These are phyloP conservation scores for Tulasnella sp. DNA, from an alignment of 768 basidiomycete species.

Conservation along the genomic window DNA sequence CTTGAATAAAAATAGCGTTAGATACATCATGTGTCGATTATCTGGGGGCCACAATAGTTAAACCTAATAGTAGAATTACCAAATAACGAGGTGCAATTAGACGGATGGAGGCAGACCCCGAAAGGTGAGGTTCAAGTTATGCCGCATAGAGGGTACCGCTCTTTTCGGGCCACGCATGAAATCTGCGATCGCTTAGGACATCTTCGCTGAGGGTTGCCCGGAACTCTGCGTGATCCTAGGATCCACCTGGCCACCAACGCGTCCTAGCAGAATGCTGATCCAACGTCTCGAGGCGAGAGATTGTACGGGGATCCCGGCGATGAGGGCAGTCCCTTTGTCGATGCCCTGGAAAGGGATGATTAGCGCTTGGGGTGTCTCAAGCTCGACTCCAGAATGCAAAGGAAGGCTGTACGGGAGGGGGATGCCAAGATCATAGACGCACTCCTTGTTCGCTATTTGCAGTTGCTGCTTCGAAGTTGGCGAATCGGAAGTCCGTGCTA, in stretches of 20 bases:
- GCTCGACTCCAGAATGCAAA: too few species aligned
- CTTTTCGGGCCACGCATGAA: not conserved
- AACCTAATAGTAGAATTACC: not conserved
- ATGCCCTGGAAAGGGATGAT: too few species aligned
- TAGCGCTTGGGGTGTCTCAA: too few species aligned
- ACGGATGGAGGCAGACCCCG: not conserved
- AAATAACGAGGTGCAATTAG: not conserved
- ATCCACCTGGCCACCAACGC: too few species aligned
- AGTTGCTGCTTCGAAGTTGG: not conserved
- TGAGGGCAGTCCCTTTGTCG: too few species aligned
- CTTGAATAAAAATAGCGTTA: not conserved
- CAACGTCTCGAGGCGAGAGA: too few species aligned
- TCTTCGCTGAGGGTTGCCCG: too few species aligned
- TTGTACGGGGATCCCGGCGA: too few species aligned
- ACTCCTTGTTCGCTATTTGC: not conserved
- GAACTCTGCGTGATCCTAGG: too few species aligned
- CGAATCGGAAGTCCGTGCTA: not conserved
- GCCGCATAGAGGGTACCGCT: too few species aligned
- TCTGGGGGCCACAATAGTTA: not conserved
- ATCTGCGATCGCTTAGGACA: too few species aligned
- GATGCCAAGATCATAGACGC: not conserved
- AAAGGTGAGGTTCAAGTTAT: not conserved
- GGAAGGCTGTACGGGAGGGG: not conserved
- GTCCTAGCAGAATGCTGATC: too few species aligned
- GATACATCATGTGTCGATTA: not conserved